These are phyloP conservation scores for Stachybotrys elegans DNA, from an alignment of 2,329 filamentous ascomycete genomes.

Conservation along the genomic window DNA sequence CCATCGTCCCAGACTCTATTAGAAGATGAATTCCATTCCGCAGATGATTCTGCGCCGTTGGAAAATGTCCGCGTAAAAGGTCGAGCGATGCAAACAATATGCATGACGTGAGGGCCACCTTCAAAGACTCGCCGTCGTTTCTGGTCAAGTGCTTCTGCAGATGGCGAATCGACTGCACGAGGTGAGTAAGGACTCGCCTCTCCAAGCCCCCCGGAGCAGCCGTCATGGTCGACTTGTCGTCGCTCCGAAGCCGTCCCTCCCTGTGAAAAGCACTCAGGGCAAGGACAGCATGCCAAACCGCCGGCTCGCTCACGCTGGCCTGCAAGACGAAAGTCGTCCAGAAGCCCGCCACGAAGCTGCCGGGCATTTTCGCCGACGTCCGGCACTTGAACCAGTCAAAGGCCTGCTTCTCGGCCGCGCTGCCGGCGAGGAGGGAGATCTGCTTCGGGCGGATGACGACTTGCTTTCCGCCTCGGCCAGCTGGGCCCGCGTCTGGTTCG, in stretches of 20 bases:
- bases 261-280: slow-evolving; percentile 32
- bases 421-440: slow-evolving; percentile 12
- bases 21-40: slow-evolving; percentile 36
- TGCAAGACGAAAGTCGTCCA: slow-evolving; percentile 36
- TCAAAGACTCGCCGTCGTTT: slow-evolving; percentile 21
- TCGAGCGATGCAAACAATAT: slow-evolving; percentile 29
- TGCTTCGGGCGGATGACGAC: slow-evolving; percentile 19
- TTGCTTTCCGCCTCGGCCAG: slow-evolving; percentile 27
- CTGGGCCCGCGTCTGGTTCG: slow-evolving; percentile 1
- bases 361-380: slow-evolving; percentile 29
- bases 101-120: slow-evolving; percentile 32
- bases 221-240: slow-evolving; percentile 9
- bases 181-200: slow-evolving; percentile 22
- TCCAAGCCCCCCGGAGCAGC: background rate
- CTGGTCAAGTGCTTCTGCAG: slow-evolving; percentile 26
- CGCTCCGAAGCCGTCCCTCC: background rate
- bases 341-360: slow-evolving; percentile 31
- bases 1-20: slow-evolving; percentile 11
- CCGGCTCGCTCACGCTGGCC: slow-evolving; percentile 29
- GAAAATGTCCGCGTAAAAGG: slow-evolving; percentile 29
- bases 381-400: slow-evolving; percentile 32
- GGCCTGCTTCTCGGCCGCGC: slow-evolving; percentile 23
- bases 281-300: slow-evolving; percentile 31
- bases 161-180: slow-evolving; percentile 29
- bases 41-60: slow-evolving; percentile 32